Conservation (phyloP, 106 monocot genomes). For the Amphibolis antarctica region DNA sequence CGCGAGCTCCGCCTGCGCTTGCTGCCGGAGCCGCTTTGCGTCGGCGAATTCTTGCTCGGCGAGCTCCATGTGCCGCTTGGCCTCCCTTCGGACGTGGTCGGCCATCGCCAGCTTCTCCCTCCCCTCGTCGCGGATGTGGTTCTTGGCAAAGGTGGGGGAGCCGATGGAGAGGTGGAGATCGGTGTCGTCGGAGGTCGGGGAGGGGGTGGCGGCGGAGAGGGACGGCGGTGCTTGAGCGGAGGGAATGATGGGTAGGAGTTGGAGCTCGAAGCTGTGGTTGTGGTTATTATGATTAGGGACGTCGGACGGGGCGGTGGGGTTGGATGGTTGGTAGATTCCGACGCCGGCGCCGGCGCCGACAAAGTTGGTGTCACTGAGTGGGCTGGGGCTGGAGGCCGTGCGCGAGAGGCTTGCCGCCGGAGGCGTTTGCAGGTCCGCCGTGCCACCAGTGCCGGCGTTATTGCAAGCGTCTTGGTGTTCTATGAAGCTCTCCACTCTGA, state of each 20-base stretch:
- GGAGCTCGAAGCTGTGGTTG: slow-evolving; percentile 39
- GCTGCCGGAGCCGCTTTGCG: slow-evolving; percentile 46
- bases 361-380: slow-evolving; percentile 35
- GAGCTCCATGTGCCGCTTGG: slow-evolving; percentile 39
- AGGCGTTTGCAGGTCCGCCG: slow-evolving; percentile 2
- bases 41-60: slow-evolving; percentile 56
- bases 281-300: slow-evolving; percentile 2
- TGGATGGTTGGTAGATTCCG: not conserved
- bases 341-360: slow-evolving; percentile 1
- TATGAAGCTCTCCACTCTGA: slow-evolving; percentile 77
- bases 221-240: not conserved
- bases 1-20: slow-evolving; percentile 53
- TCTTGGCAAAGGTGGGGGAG: not conserved
- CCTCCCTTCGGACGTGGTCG: slow-evolving; percentile 26
- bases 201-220: not conserved
- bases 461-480: slow-evolving; percentile 68
- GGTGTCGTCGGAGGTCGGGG: not conserved
- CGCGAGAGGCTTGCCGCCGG: slow-evolving; percentile 14
- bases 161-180: slow-evolving; percentile 32
- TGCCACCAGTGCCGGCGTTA: slow-evolving; percentile 8
- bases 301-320: slow-evolving; percentile 3
- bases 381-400: slow-evolving; percentile 35
- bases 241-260: slow-evolving; percentile 37
- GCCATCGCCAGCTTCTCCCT: slow-evolving; percentile 23
- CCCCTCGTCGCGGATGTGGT: not conserved